Evolutionary conservation across 2,329 filamentous ascomycete genomes (phyloP), one percentile per base, ranked within the genome.

Genomic region (Xylaria sp.): DNA sequence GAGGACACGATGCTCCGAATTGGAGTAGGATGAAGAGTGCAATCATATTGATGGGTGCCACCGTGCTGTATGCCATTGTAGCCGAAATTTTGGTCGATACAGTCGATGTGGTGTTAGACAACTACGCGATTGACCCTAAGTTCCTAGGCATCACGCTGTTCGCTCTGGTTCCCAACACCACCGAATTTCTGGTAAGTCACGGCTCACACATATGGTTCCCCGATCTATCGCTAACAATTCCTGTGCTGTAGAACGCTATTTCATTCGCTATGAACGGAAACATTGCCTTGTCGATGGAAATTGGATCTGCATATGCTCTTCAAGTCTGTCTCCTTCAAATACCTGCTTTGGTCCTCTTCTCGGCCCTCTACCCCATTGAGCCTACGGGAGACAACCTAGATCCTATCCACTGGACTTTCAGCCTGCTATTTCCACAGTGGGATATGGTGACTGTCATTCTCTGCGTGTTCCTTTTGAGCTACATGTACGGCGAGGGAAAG

Each of bases 261-360:
- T 97, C 94, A 0, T 99, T 99, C 79, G 96, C 96, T 62, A 99
- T 99, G 95, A 98, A 99, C 77, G 96, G 96, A 68, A 99, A 99
- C 80, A 98, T 99, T 80, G 96, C 96, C 0, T 84, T 99, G 20
- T 97, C 94, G 43, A 99, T 99, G 96, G 96, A 99, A 78, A 99
- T 99, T 74, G 96, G 96, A 73, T 97, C 94, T 0, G 95, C 95
- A 2, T 99, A 99, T 77, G 96, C 96, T 1, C 85, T 99, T 50
- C 96, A 99, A 80, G 96, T 99, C 58, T 97, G 95, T 78, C 86
- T 99, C 32, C 86, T 99, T 23, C 96, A 99, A 78, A 94, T 98
- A 23, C 96, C 96, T 0, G 94, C 94, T 0, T 84, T 99, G 1
- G 95, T 99, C 1, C 85, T 97, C 48, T 99, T 95, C 84, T 97